Evolutionary conservation across 2,329 filamentous ascomycete species (phyloP), one percentile per base, ranked within the genome.

Genomic region (Fusarium duplospermum): DNA sequence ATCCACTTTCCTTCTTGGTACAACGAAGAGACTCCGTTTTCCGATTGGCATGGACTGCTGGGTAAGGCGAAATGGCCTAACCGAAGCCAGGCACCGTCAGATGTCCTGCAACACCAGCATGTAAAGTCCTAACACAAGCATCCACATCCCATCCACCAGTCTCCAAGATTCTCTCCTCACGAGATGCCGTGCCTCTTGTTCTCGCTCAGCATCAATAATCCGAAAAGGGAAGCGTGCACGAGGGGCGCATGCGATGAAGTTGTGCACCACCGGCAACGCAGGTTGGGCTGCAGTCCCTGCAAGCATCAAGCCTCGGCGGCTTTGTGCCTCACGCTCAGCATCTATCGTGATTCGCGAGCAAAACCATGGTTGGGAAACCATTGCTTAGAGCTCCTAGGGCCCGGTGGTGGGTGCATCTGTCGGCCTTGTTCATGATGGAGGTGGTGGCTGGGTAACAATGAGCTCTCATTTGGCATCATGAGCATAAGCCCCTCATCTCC

Each of bases 221-320:
- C 36, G 52, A 38, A 67, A 62, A 27, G 27, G 52, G 52, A 62
- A 70, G 52, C 59, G 42, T 54, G 64, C 68, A 69, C 65, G 62
- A 70, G 42, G 22, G 65, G 33, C 40, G 35, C 24, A 56, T 57
- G 50, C 27, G 27, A 67, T 42, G 58, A 62, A 64, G 59, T 64
- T 71, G 70, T 73, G 70, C 60, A 57, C 59, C 75, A 64, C 65
- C 66, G 73, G 67, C 40, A 75, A 74, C 71, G 76, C 70, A 73
- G 63, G 58, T 73, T 77, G 75, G 75, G 71, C 71, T 73, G 71
- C 71, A 74, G 45, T 62, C 67, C 56, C 60, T 76, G 67, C 67
- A 76, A 66, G 71, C 69, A 68, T 67, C 61, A 72, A 61, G 72
- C 67, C 66, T 67, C 57, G 35, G 11, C 31, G 47, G 27, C 20